Evolutionary conservation across 306 rosid genomes (phyloP).

Genomic region (Acacia acuminata): DNA sequence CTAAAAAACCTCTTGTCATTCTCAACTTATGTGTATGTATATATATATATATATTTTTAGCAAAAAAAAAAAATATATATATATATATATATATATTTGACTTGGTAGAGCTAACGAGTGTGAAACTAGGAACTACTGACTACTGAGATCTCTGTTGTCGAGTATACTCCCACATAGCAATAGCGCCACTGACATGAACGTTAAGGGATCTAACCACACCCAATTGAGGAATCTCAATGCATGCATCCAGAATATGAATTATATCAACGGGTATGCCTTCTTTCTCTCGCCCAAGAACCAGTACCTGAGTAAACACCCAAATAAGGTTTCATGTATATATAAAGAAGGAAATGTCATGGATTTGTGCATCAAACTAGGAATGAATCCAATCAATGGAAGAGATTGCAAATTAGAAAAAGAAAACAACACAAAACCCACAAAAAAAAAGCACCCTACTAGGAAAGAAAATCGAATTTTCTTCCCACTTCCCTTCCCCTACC

Average conservation of each 20-base stretch:
- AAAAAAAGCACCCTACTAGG: neutral
- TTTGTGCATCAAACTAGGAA: neutral
- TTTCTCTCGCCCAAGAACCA: slow-evolving; percentile 92
- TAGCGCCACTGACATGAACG: slow-evolving; percentile 96
- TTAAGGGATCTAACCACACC: slow-evolving; percentile 97
- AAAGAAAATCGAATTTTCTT: neutral
- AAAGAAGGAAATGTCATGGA: neutral
- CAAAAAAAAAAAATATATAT: too few relatives aligned
- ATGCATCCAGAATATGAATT: slow-evolving; percentile 85
- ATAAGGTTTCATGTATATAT: slow-evolving; percentile 3
- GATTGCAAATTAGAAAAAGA: neutral
- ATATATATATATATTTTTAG: neutral
- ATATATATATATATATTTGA: neutral
- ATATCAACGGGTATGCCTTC: slow-evolving; percentile 95
- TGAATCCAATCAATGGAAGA: slow-evolving; percentile 12
- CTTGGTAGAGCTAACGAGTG: slow-evolving; percentile 11
- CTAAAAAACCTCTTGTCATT: neutral
- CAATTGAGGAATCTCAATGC: slow-evolving; percentile 90
- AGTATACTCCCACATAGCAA: slow-evolving; percentile 96
- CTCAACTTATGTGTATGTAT: neutral
- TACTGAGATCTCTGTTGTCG: slow-evolving; percentile 82
- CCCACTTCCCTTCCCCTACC: too few relatives aligned
- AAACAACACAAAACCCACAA: neutral
- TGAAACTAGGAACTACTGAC: slow-evolving; percentile 36
- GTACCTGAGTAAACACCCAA: slow-evolving; percentile 59